phyloP scores from a whole-genome alignment of 306 rosid species.

The Ormosia emarginata region DNA sequence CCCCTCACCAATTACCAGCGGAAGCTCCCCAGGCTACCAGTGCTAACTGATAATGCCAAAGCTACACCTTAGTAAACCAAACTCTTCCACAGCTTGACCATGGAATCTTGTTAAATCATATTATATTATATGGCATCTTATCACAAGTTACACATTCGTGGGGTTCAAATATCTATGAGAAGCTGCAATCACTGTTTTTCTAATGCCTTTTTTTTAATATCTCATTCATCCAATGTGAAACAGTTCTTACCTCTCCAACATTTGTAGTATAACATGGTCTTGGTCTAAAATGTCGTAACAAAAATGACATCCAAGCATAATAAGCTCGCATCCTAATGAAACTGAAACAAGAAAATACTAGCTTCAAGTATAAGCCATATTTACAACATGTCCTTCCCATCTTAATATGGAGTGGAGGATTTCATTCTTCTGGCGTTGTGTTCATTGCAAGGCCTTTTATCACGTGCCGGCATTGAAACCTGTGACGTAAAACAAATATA shows the following conservation, averaged over 20 bases:
- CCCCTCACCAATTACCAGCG: background rate
- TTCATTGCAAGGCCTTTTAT: slow-evolving; percentile 76
- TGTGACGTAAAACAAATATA: slow-evolving; percentile 25
- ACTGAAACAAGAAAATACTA: slow-evolving; percentile 6
- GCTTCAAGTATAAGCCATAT: slow-evolving; percentile 7
- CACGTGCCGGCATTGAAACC: slow-evolving; percentile 95
- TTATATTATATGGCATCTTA: background rate
- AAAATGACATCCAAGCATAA: slow-evolving; percentile 5
- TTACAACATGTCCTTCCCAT: slow-evolving; percentile 18
- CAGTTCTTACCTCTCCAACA: slow-evolving; percentile 8
- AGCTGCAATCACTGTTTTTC: background rate
- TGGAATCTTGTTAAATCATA: background rate
- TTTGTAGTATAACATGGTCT: background rate
- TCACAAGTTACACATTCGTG: background rate
- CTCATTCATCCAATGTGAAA: background rate
- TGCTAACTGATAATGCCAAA: background rate
- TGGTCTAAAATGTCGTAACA: background rate
- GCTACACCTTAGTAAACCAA: background rate
- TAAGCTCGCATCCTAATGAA: background rate
- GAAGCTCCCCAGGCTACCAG: background rate
- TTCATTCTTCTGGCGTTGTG: slow-evolving; percentile 58
- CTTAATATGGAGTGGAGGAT: background rate
- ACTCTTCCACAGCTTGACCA: no score
- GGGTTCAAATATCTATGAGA: background rate
- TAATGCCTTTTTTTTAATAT: background rate